Evolutionary conservation across 1,139 yeast species (phyloP), one percentile per base, ranked within the genome.

Genomic region (Taphrina communis): DNA sequence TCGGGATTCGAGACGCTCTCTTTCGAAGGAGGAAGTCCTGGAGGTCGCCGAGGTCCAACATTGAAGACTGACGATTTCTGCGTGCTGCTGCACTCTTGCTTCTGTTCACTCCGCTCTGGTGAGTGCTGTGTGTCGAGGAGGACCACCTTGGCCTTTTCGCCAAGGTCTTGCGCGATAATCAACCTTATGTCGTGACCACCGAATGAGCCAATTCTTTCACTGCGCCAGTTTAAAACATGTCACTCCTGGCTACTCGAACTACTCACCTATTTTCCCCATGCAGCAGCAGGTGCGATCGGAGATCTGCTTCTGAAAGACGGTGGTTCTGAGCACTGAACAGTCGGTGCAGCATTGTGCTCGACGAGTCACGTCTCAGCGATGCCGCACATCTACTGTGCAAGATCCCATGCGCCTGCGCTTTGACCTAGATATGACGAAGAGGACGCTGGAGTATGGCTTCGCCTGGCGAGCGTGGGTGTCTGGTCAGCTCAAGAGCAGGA

Each of bases 71-170:
- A 21, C 3, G 48, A 12, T 19, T 19, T 50, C 2, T 1, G 19
- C 25, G 58, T 25, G 5, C 48, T 35, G 36, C 8, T 12, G 53
- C 11, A 8, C n/a, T 50, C 53, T 8, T 19, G 35, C n/a, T 25
- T 50, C 21, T 14, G 53, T 12, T 17, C 19, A 19, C 31, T 46
- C 41, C 21, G 21, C 7, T 25, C 53, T 6, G 42, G 17, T 41
- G 44, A 11, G 6, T n/a, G 48, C 12, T 36, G 62, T 19, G 59
- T 62, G 38, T 63, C 67, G 61, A 39, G 53, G 55, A 63, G 67
- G 36, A 63, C 61, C 48, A 63, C 67, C 56, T 63, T 63, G 42
- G 67, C 46, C 67, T 63, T 63, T 17, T 63, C 67, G 25, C 67
- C 67, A 14, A 63, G 44, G 48, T 63, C 67, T 55, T 63, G 67